These are phyloP conservation scores for Taphrina populina DNA, from an alignment of 1,139 yeast genomes.

Conservation along the genomic window DNA sequence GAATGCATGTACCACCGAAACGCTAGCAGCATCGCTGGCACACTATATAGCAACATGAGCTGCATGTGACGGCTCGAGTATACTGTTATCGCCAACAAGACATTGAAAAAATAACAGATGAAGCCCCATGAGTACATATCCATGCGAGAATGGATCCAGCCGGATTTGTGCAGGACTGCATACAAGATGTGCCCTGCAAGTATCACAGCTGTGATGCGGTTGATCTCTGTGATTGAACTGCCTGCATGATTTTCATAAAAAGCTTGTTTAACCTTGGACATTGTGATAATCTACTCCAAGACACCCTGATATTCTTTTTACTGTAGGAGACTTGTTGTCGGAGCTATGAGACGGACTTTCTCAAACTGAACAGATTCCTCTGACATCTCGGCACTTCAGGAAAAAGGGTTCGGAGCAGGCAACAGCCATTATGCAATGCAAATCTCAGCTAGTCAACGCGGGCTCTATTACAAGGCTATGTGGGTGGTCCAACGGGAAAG, in stretches of 20 bases:
- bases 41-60: slow-evolving; percentile 4
- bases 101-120: slow-evolving; percentile 22
- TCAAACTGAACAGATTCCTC: too few species aligned
- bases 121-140: slow-evolving; percentile 25
- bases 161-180: background rate
- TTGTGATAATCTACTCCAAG: too few species aligned
- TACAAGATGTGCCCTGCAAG: slow-evolving; percentile 13
- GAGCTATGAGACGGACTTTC: too few species aligned
- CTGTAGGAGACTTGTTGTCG: too few species aligned
- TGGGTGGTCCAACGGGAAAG: too few species aligned
- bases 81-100: slow-evolving; percentile 19
- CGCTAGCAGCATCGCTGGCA: background rate
- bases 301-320: too few species aligned
- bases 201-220: slow-evolving; percentile 21
- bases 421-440: too few species aligned
- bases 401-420: too few species aligned
- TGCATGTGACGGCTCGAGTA: slow-evolving; percentile 2
- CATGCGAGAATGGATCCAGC: background rate
- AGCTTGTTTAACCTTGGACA: slow-evolving; percentile 18
- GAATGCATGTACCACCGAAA: background rate
- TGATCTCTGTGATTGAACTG: slow-evolving; percentile 21
- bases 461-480: too few species aligned
- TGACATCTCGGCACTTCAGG: too few species aligned
- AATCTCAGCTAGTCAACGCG: too few species aligned
- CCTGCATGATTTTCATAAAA: slow-evolving; percentile 29